These are phyloP conservation scores for Triadica sebifera DNA, from an alignment of 345 rosid genomes.

Conservation along the genomic window DNA sequence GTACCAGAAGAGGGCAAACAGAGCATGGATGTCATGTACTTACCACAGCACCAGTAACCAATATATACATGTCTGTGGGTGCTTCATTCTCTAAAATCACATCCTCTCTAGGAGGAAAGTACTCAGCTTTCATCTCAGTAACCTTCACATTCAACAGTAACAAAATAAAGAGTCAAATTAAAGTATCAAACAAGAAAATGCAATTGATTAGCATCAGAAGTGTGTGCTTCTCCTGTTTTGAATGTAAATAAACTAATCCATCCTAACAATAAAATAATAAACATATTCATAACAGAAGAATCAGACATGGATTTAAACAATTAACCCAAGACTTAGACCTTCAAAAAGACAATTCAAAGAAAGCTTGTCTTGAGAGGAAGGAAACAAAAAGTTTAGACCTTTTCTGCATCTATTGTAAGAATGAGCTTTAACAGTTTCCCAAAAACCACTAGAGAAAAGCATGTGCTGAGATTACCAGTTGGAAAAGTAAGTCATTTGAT, in stretches of 20 bases:
- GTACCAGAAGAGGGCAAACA: not conserved
- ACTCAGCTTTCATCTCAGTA: constrained; percentile 88
- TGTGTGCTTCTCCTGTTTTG: not conserved
- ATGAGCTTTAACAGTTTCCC: not conserved
- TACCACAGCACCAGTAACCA: constrained; percentile 85
- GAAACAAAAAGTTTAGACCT: not conserved
- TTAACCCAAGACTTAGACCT: not conserved
- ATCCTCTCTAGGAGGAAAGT: constrained; percentile 91
- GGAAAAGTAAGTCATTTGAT: constrained; percentile 88
- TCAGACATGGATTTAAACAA: not conserved
- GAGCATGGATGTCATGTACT: constrained; percentile 9
- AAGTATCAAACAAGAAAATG: not conserved
- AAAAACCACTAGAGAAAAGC: not conserved
- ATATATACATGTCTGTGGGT: constrained; percentile 75
- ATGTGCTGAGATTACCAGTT: constrained; percentile 52
- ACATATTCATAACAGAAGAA: not conserved
- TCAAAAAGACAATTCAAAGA: not conserved
- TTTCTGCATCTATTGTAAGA: not conserved
- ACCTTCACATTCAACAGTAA: constrained; percentile 42
- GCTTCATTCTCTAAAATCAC: constrained; percentile 89
- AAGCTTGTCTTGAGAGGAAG: not conserved
- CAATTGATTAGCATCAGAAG: not conserved
- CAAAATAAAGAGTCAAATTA: not conserved
- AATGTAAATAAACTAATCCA: not conserved
- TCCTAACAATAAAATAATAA: not conserved